Percentiles rank a stretch among this genome's conserved stretches.
Conservation (phyloP, 768 basidiomycete species). For the Rhizopogon vesiculosus region DNA sequence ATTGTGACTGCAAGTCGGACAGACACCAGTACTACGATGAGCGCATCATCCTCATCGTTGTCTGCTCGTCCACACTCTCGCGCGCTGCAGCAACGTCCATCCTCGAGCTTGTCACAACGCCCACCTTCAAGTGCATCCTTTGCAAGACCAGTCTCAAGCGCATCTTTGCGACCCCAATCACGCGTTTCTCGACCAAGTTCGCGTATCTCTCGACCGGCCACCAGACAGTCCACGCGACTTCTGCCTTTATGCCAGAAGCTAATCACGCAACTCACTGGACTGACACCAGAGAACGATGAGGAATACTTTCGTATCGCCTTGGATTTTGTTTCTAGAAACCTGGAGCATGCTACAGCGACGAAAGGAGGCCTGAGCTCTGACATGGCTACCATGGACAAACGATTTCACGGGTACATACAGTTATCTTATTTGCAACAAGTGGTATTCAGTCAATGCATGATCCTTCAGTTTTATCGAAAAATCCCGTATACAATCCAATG, state of each 20-base stretch:
- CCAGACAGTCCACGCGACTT: slow-evolving; percentile 46
- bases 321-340: slow-evolving; percentile 52
- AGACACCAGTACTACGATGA: slow-evolving; percentile 10
- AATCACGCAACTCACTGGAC: slow-evolving; percentile 48
- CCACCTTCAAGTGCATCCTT: slow-evolving; percentile 46
- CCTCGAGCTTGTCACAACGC: slow-evolving; percentile 34
- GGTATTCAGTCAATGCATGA: slow-evolving; percentile 1
- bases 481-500: slow-evolving; percentile 62
- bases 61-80: slow-evolving; percentile 16
- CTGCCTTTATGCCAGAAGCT: slow-evolving; percentile 51
- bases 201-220: slow-evolving; percentile 47
- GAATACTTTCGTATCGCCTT: slow-evolving; percentile 44
- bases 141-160: slow-evolving; percentile 40
- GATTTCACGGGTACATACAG: slow-evolving; percentile 44
- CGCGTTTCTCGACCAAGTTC: slow-evolving; percentile 35
- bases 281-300: slow-evolving; percentile 38
- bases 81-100: slow-evolving; percentile 22
- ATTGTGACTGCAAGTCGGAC: no score
- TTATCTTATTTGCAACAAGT: neutral
- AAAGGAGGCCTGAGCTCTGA: slow-evolving; percentile 58
- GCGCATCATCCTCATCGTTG: slow-evolving; percentile 10
- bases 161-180: slow-evolving; percentile 29
- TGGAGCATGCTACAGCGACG: slow-evolving; percentile 47
- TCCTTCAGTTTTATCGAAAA: slow-evolving; percentile 54
- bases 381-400: slow-evolving; percentile 49